Conservation (phyloP, 73 alveolate genomes). For the Tetrahymena thermophila region DNA sequence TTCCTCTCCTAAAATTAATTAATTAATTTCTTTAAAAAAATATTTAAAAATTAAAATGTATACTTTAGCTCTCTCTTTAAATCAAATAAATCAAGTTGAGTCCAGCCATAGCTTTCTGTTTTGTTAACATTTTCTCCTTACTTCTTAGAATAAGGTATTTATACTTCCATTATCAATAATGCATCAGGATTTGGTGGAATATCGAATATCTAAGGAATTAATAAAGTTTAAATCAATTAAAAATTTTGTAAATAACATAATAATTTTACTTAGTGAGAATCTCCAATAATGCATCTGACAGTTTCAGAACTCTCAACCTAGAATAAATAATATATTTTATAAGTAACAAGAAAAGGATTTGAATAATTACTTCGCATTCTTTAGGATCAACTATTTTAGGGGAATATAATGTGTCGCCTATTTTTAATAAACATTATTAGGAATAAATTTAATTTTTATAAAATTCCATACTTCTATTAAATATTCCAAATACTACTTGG, state of each 20-base stretch:
- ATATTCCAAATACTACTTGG: slow-evolving; percentile 28
- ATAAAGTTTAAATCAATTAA: not conserved
- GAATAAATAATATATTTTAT: not conserved
- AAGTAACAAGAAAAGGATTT: not conserved
- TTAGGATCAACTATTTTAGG: slow-evolving; percentile 31
- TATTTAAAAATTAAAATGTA: not conserved
- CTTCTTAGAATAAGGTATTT: slow-evolving; percentile 23
- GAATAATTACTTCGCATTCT: slow-evolving; percentile 19
- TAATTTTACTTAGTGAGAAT: slow-evolving; percentile 1
- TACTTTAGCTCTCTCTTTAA: slow-evolving; percentile 24
- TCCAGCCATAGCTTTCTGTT: slow-evolving; percentile 36
- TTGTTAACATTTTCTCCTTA: slow-evolving; percentile 30
- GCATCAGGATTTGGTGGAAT: slow-evolving; percentile 41
- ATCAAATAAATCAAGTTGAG: slow-evolving; percentile 39
- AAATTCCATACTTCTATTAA: not conserved
- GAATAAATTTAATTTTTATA: too few species aligned
- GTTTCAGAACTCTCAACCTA: slow-evolving; percentile 16
- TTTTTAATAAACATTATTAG: too few species aligned
- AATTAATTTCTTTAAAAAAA: not conserved
- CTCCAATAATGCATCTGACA: slow-evolving; percentile 27
- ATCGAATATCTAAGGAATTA: not conserved
- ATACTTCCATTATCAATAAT: slow-evolving; percentile 11
- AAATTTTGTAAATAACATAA: not conserved
- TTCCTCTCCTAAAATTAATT: slow-evolving; percentile 20
- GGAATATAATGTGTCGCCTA: not conserved